Evolutionary conservation across 2,329 filamentous ascomycete genomes (phyloP).

Genomic region (Beauveria sp.): DNA sequence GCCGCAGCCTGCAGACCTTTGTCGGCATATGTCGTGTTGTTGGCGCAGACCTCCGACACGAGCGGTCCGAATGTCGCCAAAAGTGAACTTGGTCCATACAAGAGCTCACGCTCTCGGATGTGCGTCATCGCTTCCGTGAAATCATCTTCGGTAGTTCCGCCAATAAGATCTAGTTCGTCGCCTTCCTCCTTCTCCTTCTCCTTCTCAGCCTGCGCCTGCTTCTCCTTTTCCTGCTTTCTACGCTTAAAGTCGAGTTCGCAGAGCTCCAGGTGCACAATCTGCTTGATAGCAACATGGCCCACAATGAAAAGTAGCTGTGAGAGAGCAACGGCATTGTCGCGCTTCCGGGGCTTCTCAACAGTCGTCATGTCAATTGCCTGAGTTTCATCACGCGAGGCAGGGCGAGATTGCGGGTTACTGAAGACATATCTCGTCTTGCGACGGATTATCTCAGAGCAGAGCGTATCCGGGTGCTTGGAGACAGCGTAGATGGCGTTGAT

Average conservation of each 20-base stretch:
- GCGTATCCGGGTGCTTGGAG: conserved; percentile 85
- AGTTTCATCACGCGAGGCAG: conserved; percentile 38
- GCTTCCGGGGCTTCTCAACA: conserved; percentile 39
- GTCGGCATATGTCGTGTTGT: conserved; percentile 88
- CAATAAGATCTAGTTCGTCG: conserved; percentile 92
- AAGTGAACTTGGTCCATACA: conserved; percentile 76
- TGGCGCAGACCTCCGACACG: conserved; percentile 87
- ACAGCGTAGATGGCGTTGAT: conserved; percentile 92
- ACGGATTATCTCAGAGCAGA: conserved; percentile 85
- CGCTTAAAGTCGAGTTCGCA: conserved; percentile 98
- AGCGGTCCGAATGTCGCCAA: conserved; percentile 87
- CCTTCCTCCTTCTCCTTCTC: conserved; percentile 57
- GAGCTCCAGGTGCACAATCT: conserved; percentile 96
- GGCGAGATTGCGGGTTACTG: conserved; percentile 39
- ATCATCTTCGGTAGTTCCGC: conserved; percentile 89
- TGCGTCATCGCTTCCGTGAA: conserved; percentile 81
- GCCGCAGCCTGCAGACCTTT: conserved; percentile 86
- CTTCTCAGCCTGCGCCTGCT: conserved; percentile 44
- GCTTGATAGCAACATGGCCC: conserved; percentile 94
- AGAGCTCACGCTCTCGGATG: conserved; percentile 73
- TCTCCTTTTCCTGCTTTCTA: conserved; percentile 83
- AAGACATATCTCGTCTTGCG: conserved; percentile 83
- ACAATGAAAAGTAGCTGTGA: conserved; percentile 93
- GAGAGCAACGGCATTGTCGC: conserved; percentile 65
- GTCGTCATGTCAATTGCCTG: conserved; percentile 29